Conservation (phyloP, 768 basidiomycete species). For the Amanita rubescens region DNA sequence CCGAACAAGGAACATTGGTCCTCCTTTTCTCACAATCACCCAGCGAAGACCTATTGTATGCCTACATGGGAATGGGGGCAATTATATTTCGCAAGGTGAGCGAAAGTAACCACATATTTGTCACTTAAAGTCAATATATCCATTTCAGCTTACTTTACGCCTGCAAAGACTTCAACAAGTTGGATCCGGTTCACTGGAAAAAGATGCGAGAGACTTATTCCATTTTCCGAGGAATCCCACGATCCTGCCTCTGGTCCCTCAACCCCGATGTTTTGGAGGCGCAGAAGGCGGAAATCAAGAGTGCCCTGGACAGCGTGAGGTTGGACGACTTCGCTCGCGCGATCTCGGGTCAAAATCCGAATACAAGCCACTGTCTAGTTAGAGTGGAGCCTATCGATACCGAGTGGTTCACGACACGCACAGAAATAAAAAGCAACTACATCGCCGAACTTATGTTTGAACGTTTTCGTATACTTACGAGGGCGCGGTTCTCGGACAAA, state of each 20-base stretch:
- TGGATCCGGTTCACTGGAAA: not conserved
- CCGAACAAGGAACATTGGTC: slow-evolving; percentile 5
- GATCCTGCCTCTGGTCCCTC: slow-evolving; percentile 3
- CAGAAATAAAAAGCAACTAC: slow-evolving; percentile 6
- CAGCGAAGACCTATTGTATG: not conserved
- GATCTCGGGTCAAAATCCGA: not conserved
- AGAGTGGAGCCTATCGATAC: slow-evolving; percentile 5
- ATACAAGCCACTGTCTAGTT: slow-evolving; percentile 3
- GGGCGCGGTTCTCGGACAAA: not conserved
- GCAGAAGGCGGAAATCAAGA: slow-evolving; percentile 1
- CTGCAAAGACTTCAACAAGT: slow-evolving; percentile 1
- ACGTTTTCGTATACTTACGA: not conserved
- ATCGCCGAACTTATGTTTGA: slow-evolving; percentile 2
- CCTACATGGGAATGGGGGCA: not conserved
- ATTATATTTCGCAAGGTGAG: not conserved
- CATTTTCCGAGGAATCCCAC: slow-evolving; percentile 8
- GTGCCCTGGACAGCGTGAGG: slow-evolving; percentile 1
- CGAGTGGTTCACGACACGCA: slow-evolving; percentile 2
- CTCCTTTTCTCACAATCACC: not conserved
- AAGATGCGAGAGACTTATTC: not conserved
- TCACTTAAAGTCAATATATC: not conserved
- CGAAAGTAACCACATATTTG: not conserved
- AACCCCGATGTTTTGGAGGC: not conserved
- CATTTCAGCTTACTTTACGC: slow-evolving; percentile 1
- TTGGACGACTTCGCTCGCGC: slow-evolving; percentile 4